A percentile compares a stretch with the other conserved stretches of the same genome.
Conservation (phyloP, 306 rosid genomes). For the Sphenostylis stenocarpa region DNA sequence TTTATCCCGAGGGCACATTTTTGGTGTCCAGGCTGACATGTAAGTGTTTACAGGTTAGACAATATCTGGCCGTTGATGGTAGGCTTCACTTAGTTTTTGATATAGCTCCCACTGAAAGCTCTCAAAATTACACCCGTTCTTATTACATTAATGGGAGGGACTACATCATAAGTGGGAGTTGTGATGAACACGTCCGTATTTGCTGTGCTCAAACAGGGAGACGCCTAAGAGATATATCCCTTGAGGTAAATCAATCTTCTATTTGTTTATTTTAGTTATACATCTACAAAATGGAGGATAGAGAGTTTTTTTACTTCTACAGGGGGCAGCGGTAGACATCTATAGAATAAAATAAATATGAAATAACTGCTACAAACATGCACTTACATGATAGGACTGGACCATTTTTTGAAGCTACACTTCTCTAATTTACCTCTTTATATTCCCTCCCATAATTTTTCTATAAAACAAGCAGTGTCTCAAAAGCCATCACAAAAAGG, state of each 20-base stretch:
- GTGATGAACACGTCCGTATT: conserved; percentile 82
- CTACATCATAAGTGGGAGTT: conserved; percentile 83
- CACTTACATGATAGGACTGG: conserved; percentile 17
- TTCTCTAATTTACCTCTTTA: conserved; percentile 4
- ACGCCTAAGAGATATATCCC: conserved; percentile 74
- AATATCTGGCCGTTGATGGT: conserved; percentile 80
- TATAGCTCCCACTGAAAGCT: conserved; percentile 70
- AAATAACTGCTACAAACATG: neutral
- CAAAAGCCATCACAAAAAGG: conserved; percentile 15
- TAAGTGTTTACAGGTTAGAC: conserved; percentile 62
- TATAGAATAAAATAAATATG: neutral
- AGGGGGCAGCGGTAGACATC: neutral
- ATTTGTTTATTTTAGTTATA: neutral
- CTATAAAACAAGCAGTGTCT: neutral
- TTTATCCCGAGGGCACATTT: conserved; percentile 11
- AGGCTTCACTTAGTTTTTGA: conserved; percentile 75
- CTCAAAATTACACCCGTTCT: conserved; percentile 80
- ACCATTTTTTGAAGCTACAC: conserved; percentile 16
- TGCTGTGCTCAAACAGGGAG: conserved; percentile 89
- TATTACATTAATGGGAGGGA: conserved; percentile 91
- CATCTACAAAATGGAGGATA: neutral
- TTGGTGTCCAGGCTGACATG: conserved; percentile 28
- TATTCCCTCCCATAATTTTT: conserved; percentile 1
- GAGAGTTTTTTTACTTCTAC: neutral
- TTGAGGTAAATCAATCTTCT: conserved; percentile 59